These are phyloP conservation scores for Boletales sp. DNA, from an alignment of 768 basidiomycete genomes.

Conservation along the genomic window DNA sequence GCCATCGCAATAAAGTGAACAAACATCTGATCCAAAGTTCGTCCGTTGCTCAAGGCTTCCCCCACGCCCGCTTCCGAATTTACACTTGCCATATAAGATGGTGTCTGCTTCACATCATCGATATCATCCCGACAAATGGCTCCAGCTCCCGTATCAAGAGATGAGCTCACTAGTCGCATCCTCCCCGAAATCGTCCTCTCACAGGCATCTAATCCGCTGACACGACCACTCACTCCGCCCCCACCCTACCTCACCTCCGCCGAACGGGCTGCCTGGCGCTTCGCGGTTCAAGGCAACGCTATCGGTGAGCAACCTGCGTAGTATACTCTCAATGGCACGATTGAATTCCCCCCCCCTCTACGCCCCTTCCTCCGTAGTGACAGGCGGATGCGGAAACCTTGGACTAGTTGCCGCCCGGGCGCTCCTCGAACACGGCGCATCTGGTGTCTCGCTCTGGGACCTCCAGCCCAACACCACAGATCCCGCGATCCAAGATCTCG, in stretches of 20 bases:
- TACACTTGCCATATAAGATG: no score
- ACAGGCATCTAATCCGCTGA: slow-evolving; percentile 31
- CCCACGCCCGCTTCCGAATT: not conserved
- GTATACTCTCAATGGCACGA: no score
- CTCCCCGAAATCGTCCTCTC: slow-evolving; percentile 35
- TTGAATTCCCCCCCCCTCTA: no score
- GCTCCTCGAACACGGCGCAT: slow-evolving; percentile 43
- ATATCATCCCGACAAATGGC: no score
- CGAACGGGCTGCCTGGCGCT: slow-evolving; percentile 33
- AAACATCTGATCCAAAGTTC: no score
- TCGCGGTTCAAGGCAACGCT: slow-evolving; percentile 38
- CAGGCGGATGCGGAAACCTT: slow-evolving; percentile 41
- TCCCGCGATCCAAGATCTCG: slow-evolving; percentile 14
- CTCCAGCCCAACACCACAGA: slow-evolving; percentile 9
- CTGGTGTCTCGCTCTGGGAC: slow-evolving; percentile 25
- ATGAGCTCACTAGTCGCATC: slow-evolving; percentile 27
- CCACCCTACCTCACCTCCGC: slow-evolving; percentile 14
- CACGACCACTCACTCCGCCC: slow-evolving; percentile 20
- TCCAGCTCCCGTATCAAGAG: slow-evolving; percentile 5
- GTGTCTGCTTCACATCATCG: no score
- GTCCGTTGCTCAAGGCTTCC: no score
- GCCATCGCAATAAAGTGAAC: no score
- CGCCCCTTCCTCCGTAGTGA: slow-evolving; percentile 27
- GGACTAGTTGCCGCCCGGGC: slow-evolving; percentile 37
- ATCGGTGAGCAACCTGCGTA: slow-evolving; percentile 29